Conservation (phyloP, 768 basidiomycete species). For the Trichaptum fuscoviolaceum region DNA sequence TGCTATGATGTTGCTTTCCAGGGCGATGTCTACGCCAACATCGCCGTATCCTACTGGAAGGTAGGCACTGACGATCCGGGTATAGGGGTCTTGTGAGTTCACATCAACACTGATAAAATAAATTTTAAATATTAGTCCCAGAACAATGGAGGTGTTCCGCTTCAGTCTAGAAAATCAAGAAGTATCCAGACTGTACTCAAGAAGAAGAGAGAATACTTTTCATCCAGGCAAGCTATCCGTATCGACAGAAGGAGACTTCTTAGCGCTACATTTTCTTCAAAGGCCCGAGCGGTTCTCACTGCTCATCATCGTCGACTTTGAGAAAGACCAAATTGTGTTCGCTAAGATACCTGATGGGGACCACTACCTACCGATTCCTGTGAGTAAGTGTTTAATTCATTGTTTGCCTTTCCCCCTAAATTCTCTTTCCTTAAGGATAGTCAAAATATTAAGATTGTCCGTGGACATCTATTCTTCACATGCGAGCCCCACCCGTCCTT, state of each 20-base stretch:
- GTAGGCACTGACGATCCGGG: neutral
- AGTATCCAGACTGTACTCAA: neutral
- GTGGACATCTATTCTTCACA: neutral
- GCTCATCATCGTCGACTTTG: neutral
- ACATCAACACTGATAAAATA: neutral
- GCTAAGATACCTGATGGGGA: neutral
- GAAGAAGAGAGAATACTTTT: neutral
- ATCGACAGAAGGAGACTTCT: neutral
- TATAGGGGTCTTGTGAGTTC: neutral
- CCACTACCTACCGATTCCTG: neutral
- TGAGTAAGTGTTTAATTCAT: neutral
- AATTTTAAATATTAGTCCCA: neutral
- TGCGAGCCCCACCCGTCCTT: neutral
- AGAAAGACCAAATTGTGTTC: neutral
- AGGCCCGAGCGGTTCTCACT: neutral
- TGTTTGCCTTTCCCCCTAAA: neutral
- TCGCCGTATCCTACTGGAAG: neutral
- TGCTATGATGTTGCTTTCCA: neutral
- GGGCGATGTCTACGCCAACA: neutral
- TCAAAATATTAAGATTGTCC: neutral
- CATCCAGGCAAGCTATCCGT: neutral
- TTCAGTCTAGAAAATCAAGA: neutral
- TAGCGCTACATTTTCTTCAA: neutral
- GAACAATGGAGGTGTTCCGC: neutral
- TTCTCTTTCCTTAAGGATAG: neutral